Percentiles rank a stretch among this genome's conserved stretches.
phyloP scores from a whole-genome alignment of 208 protist species.

The Wallacemonas sp. region DNA sequence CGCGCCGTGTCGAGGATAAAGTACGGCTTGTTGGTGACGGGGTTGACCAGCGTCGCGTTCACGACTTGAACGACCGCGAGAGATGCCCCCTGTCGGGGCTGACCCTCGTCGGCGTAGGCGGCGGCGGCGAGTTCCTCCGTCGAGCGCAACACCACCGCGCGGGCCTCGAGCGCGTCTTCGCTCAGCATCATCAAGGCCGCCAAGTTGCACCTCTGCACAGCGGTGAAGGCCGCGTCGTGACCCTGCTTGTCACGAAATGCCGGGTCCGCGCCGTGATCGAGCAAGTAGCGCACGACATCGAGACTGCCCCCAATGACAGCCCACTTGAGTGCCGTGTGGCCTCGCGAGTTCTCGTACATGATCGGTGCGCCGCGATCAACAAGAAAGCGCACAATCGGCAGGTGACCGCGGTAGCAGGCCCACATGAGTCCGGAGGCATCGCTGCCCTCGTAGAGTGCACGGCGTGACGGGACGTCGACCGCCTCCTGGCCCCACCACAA shows the following conservation, averaged over 20 bases:
- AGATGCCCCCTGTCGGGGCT: neutral
- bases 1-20: slow-evolving; percentile 44
- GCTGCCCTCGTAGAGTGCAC: slow-evolving; percentile 47
- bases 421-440: slow-evolving; percentile 77
- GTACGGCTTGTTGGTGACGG: slow-evolving; percentile 28
- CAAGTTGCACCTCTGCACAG: slow-evolving; percentile 55
- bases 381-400: slow-evolving; percentile 67
- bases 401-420: slow-evolving; percentile 57
- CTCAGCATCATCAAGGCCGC: slow-evolving; percentile 61
- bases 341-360: slow-evolving; percentile 40
- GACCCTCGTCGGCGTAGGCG: slow-evolving; percentile 6
- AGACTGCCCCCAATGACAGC: slow-evolving; percentile 43
- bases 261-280: slow-evolving; percentile 72
- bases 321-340: slow-evolving; percentile 74
- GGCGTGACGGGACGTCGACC: slow-evolving; percentile 33
- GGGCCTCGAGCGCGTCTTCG: slow-evolving; percentile 30
- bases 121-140: slow-evolving; percentile 19
- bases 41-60: slow-evolving; percentile 15
- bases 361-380: slow-evolving; percentile 60
- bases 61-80: neutral
- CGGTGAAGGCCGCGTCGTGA: slow-evolving; percentile 62
- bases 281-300: slow-evolving; percentile 56
- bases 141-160: slow-evolving; percentile 13
- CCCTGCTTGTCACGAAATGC: slow-evolving; percentile 50
- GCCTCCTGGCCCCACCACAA: slow-evolving; percentile 58